phyloP scores from a whole-genome alignment of 352 stramenopile genomes.

The Globisporangium viniferum region DNA sequence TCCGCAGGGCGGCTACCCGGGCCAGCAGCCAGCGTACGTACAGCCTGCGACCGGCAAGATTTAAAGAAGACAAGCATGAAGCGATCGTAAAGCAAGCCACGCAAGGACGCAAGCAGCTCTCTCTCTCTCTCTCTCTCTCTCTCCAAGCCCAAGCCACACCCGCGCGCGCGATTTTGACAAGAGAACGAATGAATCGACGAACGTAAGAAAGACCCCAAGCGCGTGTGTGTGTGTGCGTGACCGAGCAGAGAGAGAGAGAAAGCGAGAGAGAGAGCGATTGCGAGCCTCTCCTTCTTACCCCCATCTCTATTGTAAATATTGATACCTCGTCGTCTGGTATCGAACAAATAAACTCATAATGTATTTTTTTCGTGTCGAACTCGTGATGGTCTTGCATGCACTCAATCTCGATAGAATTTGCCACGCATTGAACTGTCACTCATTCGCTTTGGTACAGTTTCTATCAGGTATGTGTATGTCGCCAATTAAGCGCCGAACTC shows the following conservation, averaged over 20 bases:
- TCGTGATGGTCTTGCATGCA: not conserved
- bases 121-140: not conserved
- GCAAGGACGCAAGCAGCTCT: not conserved
- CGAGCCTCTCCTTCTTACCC: not conserved
- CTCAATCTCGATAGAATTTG: not conserved
- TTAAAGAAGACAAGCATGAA: slow-evolving; percentile 1
- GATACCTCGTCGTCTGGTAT: not conserved
- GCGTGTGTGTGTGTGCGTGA: not conserved
- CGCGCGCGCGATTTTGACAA: not conserved
- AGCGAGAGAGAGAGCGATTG: not conserved
- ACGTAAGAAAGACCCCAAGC: not conserved
- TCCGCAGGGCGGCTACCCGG: slow-evolving; percentile 23
- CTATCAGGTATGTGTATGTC: too few relatives aligned
- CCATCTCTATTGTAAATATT: slow-evolving; percentile 8
- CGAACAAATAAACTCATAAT: slow-evolving; percentile 10
- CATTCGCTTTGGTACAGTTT: too few relatives aligned
- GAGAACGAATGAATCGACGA: not conserved
- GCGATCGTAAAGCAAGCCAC: not conserved
- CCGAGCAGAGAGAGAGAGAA: too few relatives aligned
- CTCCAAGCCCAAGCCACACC: not conserved
- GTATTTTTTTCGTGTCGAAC: slow-evolving; percentile 4
- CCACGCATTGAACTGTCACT: not conserved
- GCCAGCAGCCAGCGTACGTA: slow-evolving; percentile 10
- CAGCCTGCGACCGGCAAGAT: slow-evolving; percentile 13
- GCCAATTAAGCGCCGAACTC: too few relatives aligned